Conservation (phyloP, 1,284 basidiomycete species). For the Schizopora paradoxa region DNA sequence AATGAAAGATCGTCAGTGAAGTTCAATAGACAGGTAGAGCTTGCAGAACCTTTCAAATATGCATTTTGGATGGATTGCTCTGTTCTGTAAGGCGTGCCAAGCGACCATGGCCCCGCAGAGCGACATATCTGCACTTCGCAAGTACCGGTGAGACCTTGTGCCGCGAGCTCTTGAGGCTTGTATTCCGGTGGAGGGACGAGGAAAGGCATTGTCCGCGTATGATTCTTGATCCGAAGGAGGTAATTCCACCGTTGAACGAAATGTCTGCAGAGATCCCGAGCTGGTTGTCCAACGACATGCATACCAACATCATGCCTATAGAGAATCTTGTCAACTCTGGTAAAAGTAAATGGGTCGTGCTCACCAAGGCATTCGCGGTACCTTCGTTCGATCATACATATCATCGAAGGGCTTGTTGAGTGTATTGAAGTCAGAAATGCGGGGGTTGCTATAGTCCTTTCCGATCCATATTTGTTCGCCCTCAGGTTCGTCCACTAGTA, state of each 20-base stretch:
- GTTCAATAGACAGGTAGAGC: conserved; percentile 17
- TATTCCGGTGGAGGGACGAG: conserved; percentile 93
- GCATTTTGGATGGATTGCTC: conserved; percentile 96
- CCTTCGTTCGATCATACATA: conserved; percentile 86
- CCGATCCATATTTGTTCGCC: conserved; percentile 78
- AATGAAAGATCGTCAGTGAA: not conserved
- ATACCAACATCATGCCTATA: conserved; percentile 91
- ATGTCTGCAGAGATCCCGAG: conserved; percentile 91
- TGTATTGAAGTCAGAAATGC: conserved; percentile 83
- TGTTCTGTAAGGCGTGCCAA: conserved; percentile 81
- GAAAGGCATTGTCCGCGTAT: conserved; percentile 90
- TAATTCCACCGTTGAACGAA: conserved; percentile 96
- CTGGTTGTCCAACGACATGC: conserved; percentile 95
- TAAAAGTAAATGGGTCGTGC: conserved; percentile 21
- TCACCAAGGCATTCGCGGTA: conserved; percentile 96
- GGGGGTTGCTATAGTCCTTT: conserved; percentile 92
- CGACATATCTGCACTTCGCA: conserved; percentile 98
- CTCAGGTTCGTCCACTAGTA: conserved; percentile 80
- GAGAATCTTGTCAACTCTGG: conserved; percentile 3
- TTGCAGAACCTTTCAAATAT: conserved; percentile 84
- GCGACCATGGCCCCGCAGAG: conserved; percentile 93
- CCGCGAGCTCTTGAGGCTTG: conserved; percentile 72
- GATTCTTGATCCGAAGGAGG: conserved; percentile 92
- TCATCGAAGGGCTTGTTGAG: conserved; percentile 91
- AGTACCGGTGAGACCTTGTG: conserved; percentile 87